Base-by-base conservation (phyloP, 192 early-diverging fungal species). In the Backusella mclennaniae region DNA sequence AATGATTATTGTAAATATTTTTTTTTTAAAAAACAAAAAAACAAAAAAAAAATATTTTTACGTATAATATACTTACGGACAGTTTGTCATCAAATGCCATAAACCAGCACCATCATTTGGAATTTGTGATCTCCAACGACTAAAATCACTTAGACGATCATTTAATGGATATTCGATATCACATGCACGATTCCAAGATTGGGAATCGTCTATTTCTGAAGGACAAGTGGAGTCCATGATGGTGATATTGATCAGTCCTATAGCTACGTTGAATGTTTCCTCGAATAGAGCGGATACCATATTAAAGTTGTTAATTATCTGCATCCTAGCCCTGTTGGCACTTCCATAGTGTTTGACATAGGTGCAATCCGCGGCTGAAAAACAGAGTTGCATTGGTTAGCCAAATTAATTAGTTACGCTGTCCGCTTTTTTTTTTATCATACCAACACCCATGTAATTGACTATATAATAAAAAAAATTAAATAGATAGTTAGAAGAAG, bases 11-110 rank as follows among this genome's bases (percentile, higher is more conserved):
- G 21, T 63, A 29, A 23, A 3, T 59, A 59, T 11, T 4, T 59
- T 26, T 26, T 26, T 26, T 26, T n/a, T n/a, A n/a, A n/a, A n/a
- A n/a, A n/a, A n/a, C n/a, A 26, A 26, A 26, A 26, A 26, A 26
- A 26, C 26, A 26, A 76, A 15, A 21, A 9, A 35, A 7, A 39
- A 19, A 46, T 19, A n/a, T 12, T 9, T 35, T 29, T 69, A 26
- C 6, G n/a, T 49, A 49, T 5, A n/a, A n/a, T 49, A 46, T 35
- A 31, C 78, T 87, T 82, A 88, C 66, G 89, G 86, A 69, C 92
- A 93, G 67, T 88, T 87, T 14, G 96, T 96, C 95, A 98, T 92
- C 73, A 98, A 82, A 80, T 97, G 96, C 97, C 97, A 98, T 49
- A 98, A 84, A 7, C 94, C 95, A 2, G 89, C 88, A 8, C 91